Evolutionary conservation across 2,329 filamentous ascomycete genomes (phyloP).

Genomic region (Amauroascus verrucosus): DNA sequence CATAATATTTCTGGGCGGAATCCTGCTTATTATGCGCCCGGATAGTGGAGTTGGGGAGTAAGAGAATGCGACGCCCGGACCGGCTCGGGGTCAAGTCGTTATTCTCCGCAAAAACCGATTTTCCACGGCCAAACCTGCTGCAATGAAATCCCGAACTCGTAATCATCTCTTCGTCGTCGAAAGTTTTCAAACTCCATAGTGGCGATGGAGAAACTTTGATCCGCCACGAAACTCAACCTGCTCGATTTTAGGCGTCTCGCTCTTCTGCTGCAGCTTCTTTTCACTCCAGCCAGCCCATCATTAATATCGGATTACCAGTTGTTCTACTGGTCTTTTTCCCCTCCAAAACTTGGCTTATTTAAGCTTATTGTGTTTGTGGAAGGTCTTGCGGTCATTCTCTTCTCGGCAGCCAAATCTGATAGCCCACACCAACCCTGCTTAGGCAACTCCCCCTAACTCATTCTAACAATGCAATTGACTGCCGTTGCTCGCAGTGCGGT

Average conservation of each 20-base stretch:
- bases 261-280: not conserved
- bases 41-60: too few relatives aligned
- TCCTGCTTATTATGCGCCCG: too few relatives aligned
- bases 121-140: too few relatives aligned
- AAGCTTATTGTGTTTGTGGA: slow-evolving; percentile 3
- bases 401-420: slow-evolving; percentile 10
- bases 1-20: too few relatives aligned
- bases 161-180: too few relatives aligned
- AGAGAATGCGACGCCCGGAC: too few relatives aligned
- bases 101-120: too few relatives aligned
- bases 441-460: not conserved
- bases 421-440: slow-evolving; percentile 3
- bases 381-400: slow-evolving; percentile 11
- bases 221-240: not conserved
- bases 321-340: not conserved
- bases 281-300: not conserved
- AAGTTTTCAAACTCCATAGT: too few relatives aligned
- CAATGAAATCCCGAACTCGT: too few relatives aligned
- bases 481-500: slow-evolving; percentile 28
- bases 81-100: not conserved
- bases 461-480: slow-evolving; percentile 29
- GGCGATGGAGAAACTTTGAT: slow-evolving; percentile 8
- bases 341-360: not conserved
- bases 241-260: not conserved
- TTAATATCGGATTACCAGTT: not conserved